Evolutionary conservation across 352 stramenopile genomes (phyloP), one percentile per base, ranked within the genome.

Genomic region (Phytophthora pseudosyringae): DNA sequence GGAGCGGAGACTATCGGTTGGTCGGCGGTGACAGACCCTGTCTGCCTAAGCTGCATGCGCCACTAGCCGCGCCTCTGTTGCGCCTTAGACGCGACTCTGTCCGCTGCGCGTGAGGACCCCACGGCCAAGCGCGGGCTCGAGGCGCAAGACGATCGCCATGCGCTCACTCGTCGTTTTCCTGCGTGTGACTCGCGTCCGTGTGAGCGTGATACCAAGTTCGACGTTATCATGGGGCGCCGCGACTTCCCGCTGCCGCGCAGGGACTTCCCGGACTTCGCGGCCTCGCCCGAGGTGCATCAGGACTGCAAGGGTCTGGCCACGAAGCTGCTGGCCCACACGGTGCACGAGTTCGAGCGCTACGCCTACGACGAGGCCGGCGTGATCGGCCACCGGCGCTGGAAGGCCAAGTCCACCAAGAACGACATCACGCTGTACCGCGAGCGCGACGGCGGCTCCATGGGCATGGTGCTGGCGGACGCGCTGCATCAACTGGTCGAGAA

Each of bases 271-370:
- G 49, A 56, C 33, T 66, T 88, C 36, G 58, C 71, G 8, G 75
- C 73, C 12, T 73, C 67, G 36, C 26, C 63, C 0, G 67, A 73
- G 8, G 71, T 83, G 55, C 64, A 76, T 32, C 47, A 63, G n/a
- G 75, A 60, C 41, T 74, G 71, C 31, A 78, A 77, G 32, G 58
- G 68, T 11, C 61, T 85, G 50, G 50, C 76, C 51, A 53, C 75
- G 6, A 75, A 73, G 60, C 71, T 86, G 63, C 66, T 90, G 44
- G 58, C 58, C 16, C 66, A 80, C 25, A 82, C 78, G 1, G 67
- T 90, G 48, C 55, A 74, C 28, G 78, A 88, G 41, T 90, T 84
- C 49, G 76, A 81, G 49, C 66, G 50, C 26, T 83, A 77, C 32
- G 45, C 57, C 0, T 69, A 77, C 15, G 63, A 73, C 3, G 64